Percentiles rank a stretch among this genome's conserved stretches.
Conservation (phyloP, 768 basidiomycete species). For the Xerocomus brunneocitrinus region DNA sequence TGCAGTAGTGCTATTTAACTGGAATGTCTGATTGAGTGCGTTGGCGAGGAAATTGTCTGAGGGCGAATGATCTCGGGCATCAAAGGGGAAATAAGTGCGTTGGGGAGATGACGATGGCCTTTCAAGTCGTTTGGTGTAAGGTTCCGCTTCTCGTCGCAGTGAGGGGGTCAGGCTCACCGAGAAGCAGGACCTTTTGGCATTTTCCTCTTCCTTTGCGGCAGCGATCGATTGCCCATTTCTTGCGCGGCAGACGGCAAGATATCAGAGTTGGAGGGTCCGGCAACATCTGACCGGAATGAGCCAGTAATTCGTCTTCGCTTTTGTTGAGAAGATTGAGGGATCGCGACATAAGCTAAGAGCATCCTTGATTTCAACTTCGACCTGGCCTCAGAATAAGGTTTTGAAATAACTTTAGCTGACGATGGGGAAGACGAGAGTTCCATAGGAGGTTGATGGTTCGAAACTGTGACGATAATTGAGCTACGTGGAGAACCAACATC, state of each 20-base stretch:
- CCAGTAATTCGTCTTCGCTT: slow-evolving; percentile 13
- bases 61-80: neutral
- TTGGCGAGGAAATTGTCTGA: slow-evolving; percentile 16
- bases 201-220: slow-evolving; percentile 18
- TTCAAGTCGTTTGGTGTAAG: slow-evolving; percentile 24
- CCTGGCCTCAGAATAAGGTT: neutral
- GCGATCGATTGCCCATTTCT: neutral
- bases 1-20: slow-evolving; percentile 17
- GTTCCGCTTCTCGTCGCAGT: slow-evolving; percentile 28
- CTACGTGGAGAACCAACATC: slow-evolving; percentile 16
- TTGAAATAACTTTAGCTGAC: neutral
- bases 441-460: neutral
- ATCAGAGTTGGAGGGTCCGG: neutral
- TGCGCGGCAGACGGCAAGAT: neutral
- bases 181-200: slow-evolving; percentile 22
- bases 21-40: slow-evolving; percentile 28
- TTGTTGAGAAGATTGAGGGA: slow-evolving; percentile 9
- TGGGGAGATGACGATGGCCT: slow-evolving; percentile 13
- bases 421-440: neutral
- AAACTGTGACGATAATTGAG: neutral
- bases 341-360: slow-evolving; percentile 23
- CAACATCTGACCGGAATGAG: neutral
- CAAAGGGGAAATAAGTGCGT: neutral
- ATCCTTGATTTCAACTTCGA: slow-evolving; percentile 11
- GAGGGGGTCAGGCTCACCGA: slow-evolving; percentile 29